phyloP scores from a whole-genome alignment of 148 eudicot species.

The Silene latifolia region DNA sequence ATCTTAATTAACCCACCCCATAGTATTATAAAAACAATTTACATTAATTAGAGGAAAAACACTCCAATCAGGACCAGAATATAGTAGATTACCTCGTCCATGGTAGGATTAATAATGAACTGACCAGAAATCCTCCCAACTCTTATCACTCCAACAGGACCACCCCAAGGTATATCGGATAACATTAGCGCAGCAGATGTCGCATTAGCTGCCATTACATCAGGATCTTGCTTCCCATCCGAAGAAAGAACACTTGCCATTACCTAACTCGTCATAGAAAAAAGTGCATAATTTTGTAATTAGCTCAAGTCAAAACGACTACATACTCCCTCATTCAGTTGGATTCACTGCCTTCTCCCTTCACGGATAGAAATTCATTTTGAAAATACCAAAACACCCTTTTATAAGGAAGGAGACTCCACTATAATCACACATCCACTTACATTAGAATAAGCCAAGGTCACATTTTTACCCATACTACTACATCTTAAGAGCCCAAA shows the following conservation, averaged over 20 bases:
- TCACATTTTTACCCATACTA: not conserved
- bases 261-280: slow-evolving; percentile 38
- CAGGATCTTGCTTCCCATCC: slow-evolving; percentile 98
- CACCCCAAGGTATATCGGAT: slow-evolving; percentile 98
- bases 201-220: slow-evolving; percentile 98
- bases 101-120: slow-evolving; percentile 81
- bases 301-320: not conserved
- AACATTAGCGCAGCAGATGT: slow-evolving; percentile 96
- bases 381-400: not conserved
- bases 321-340: no score
- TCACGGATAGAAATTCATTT: no score
- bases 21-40: not conserved
- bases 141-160: slow-evolving; percentile 92
- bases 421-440: not conserved
- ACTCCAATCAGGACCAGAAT: not conserved
- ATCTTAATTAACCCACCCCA: not conserved
- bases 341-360: no score
- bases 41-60: not conserved
- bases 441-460: not conserved
- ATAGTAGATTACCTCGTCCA: slow-evolving; percentile 75
- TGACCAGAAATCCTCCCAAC: slow-evolving; percentile 80
- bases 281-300: not conserved
- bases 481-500: not conserved
- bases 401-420: not conserved
- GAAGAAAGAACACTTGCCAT: slow-evolving; percentile 94